phyloP scores from a whole-genome alignment of 1,284 basidiomycete genomes.

The Athelia psychrophila region DNA sequence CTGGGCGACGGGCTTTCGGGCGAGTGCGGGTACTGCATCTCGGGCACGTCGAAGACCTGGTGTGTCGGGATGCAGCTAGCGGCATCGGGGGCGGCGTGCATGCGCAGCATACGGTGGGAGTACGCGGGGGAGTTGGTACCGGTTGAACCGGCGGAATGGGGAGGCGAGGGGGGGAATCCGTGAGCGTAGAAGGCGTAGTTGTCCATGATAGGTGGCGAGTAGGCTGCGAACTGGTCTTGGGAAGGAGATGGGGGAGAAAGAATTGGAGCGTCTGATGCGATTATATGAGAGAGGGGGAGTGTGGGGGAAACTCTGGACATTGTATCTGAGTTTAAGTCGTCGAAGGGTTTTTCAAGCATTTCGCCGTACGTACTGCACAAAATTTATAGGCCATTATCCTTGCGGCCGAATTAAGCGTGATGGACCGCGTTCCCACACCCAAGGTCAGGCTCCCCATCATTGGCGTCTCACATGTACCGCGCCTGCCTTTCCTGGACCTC shows the following conservation, averaged over 20 bases:
- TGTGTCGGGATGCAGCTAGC: conserved; percentile 59
- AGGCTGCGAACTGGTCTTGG: conserved; percentile 34
- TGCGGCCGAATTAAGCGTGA: no score
- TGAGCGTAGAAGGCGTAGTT: conserved; percentile 44
- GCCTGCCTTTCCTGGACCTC: no score
- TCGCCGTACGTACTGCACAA: no score
- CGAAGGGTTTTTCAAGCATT: no score
- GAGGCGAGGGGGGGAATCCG: conserved; percentile 48
- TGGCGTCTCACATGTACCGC: no score
- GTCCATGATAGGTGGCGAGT: conserved; percentile 36
- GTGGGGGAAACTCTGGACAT: conserved; percentile 9
- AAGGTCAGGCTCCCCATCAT: no score
- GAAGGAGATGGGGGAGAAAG: conserved; percentile 44
- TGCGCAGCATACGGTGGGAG: conserved; percentile 45
- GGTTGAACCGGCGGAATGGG: conserved; percentile 43
- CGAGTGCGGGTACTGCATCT: conserved; percentile 29
- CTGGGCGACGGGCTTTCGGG: conserved; percentile 31
- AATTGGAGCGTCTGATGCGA: conserved; percentile 52
- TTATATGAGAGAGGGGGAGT: conserved; percentile 54
- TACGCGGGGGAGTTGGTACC: conserved; percentile 45
- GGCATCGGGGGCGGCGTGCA: conserved; percentile 44
- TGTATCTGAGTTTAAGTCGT: no score
- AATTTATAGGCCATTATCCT: no score
- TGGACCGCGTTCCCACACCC: no score
- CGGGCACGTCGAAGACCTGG: conserved; percentile 65